Evolutionary conservation across 192 early-diverging fungal genomes (phyloP).

Genomic region (Podochytrium sp.): DNA sequence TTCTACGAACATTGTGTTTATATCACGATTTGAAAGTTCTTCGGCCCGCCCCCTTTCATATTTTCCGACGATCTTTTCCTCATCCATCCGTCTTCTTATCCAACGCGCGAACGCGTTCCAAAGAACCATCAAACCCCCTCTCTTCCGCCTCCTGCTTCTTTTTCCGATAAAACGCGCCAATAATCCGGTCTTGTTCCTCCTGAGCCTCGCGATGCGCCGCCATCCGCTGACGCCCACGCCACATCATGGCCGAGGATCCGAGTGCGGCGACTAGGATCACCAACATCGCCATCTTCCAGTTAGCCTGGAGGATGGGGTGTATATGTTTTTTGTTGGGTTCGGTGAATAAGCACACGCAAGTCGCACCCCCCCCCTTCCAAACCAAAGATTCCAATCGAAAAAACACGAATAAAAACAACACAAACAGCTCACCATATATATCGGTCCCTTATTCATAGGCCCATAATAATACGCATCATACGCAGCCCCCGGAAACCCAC

Average conservation of each 20-base stretch:
- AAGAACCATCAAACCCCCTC: background rate
- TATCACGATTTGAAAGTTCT: too few species aligned
- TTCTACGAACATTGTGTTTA: too few species aligned
- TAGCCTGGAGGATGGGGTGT: too few species aligned
- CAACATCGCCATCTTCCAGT: background rate
- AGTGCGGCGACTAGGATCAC: background rate
- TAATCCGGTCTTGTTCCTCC: background rate
- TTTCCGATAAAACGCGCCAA: background rate
- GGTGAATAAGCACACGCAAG: too few species aligned
- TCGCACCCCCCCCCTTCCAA: too few species aligned
- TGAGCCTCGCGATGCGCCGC: background rate
- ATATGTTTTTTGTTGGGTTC: too few species aligned
- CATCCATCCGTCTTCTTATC: too few species aligned
- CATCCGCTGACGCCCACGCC: background rate
- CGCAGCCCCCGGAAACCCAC: background rate
- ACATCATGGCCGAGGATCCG: background rate
- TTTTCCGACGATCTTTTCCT: too few species aligned
- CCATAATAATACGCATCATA: constrained; percentile 1
- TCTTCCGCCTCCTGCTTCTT: background rate
- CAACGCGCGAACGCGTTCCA: background rate
- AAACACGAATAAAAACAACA: too few species aligned
- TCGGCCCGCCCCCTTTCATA: too few species aligned
- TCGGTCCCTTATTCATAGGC: background rate
- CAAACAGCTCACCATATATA: too few species aligned
- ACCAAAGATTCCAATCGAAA: too few species aligned